phyloP scores from a whole-genome alignment of 2,329 filamentous ascomycete species.

The Penicillium sp. region DNA sequence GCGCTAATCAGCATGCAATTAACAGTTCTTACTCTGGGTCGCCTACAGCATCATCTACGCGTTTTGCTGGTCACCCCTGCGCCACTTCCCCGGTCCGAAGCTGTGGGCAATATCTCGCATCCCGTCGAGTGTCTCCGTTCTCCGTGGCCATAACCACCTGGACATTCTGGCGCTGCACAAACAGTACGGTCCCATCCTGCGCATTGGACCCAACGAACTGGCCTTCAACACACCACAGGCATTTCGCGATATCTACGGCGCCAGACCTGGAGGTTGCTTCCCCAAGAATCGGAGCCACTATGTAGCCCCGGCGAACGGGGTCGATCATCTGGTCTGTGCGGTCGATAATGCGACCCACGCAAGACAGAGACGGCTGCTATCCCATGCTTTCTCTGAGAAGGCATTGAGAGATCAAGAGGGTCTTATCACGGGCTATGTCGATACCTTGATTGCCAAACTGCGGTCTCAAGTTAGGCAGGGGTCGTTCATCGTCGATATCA shows the following conservation, averaged over 20 bases:
- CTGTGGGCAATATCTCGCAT: conserved; percentile 25
- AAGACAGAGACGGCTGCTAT: conserved; percentile 21
- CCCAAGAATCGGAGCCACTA: conserved; percentile 23
- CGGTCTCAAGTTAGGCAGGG: conserved; percentile 3
- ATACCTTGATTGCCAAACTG: conserved; percentile 26
- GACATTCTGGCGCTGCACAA: conserved; percentile 24
- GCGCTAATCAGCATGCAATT: background rate
- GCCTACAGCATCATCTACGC: conserved; percentile 15
- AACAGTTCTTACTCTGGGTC: conserved; percentile 3
- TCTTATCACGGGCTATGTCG: conserved; percentile 26
- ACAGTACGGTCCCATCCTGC: conserved; percentile 19
- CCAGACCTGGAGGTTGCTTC: conserved; percentile 20
- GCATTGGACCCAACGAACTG: conserved; percentile 20
- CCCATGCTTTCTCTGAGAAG: conserved; percentile 30
- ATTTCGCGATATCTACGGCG: conserved; percentile 35
- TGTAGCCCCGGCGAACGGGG: conserved; percentile 38
- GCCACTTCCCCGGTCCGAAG: conserved; percentile 30
- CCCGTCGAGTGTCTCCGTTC: conserved; percentile 18
- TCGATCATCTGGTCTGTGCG: conserved; percentile 19
- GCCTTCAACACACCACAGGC: conserved; percentile 29
- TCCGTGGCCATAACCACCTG: conserved; percentile 25
- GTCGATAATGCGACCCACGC: conserved; percentile 19
- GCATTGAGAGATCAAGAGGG: conserved; percentile 31
- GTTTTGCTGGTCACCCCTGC: conserved; percentile 25
- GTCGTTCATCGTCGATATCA: conserved; percentile 22